phyloP scores from a whole-genome alignment of 2,329 filamentous ascomycete genomes.

The Cryphonectria parasitica region DNA sequence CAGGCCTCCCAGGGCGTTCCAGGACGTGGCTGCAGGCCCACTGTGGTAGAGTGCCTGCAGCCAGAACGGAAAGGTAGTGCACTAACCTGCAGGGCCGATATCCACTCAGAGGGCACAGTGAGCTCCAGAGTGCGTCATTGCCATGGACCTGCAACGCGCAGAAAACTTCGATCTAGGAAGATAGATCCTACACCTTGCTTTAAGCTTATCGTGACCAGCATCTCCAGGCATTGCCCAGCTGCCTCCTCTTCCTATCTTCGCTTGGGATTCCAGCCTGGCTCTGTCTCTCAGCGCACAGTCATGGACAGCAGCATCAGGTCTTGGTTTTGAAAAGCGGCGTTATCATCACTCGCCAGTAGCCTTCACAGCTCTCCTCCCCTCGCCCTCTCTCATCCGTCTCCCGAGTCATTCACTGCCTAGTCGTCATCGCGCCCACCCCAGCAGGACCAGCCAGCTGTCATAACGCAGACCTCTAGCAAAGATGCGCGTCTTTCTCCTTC shows the following conservation, averaged over 20 bases:
- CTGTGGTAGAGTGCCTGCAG: conserved; percentile 7
- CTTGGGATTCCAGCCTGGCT: not conserved
- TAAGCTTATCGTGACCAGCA: conserved; percentile 5
- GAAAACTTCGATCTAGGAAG: conserved; percentile 4
- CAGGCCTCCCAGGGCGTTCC: no score
- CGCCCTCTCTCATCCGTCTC: not conserved
- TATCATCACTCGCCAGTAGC: conserved; percentile 9
- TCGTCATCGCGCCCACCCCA: not conserved
- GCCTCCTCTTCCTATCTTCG: not conserved
- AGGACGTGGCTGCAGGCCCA: not conserved
- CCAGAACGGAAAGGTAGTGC: not conserved
- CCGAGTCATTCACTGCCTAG: not conserved
- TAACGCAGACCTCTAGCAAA: conserved; percentile 33
- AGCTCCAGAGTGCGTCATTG: conserved; percentile 2
- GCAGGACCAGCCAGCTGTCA: not conserved
- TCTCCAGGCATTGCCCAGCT: not conserved
- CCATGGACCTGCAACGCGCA: conserved; percentile 5
- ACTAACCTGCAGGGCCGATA: not conserved
- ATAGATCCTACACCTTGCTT: not conserved
- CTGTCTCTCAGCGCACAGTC: not conserved
- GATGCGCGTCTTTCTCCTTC: conserved; percentile 94
- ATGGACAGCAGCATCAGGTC: conserved; percentile 2
- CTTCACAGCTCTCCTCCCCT: not conserved
- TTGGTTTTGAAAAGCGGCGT: not conserved
- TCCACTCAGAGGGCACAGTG: conserved; percentile 6